These are phyloP conservation scores for Nymphaea colorata DNA, from an alignment of 164 flowering plant species.

Conservation along the genomic window DNA sequence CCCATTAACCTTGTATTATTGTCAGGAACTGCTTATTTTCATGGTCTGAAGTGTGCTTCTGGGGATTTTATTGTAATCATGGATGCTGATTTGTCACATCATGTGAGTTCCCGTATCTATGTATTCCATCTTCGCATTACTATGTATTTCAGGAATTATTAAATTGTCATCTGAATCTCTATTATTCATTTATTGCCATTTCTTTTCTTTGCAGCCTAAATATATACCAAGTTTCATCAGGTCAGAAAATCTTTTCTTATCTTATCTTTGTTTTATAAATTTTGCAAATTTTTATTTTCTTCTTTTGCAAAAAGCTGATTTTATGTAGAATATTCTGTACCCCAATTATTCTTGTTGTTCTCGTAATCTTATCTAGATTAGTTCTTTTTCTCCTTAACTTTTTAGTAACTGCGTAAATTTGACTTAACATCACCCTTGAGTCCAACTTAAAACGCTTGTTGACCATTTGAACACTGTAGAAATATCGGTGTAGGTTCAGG, in stretches of 20 bases:
- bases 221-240: conserved; percentile 92
- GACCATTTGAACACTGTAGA: too few species aligned
- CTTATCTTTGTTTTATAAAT: too few species aligned
- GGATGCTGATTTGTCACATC: conserved; percentile 99
- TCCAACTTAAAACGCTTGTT: too few species aligned
- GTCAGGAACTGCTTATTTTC: conserved; percentile 87
- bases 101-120: conserved; percentile 43
- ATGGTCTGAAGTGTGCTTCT: conserved; percentile 91
- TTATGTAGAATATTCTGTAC: background rate
- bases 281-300: too few species aligned
- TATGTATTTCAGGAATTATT: background rate
- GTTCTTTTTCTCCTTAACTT: too few species aligned
- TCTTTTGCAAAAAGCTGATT: background rate
- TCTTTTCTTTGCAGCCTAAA: conserved; percentile 68
- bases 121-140: background rate
- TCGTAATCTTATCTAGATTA: background rate
- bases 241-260: conserved; percentile 24
- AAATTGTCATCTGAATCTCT: background rate
- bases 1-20: background rate
- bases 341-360: background rate
- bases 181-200: background rate
- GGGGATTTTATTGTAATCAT: conserved; percentile 90
- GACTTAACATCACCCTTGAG: too few species aligned
- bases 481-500: too few species aligned
- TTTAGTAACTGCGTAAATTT: too few species aligned